Conservation (phyloP, 495 filamentous ascomycete genomes). For the Cryomyces minteri region DNA sequence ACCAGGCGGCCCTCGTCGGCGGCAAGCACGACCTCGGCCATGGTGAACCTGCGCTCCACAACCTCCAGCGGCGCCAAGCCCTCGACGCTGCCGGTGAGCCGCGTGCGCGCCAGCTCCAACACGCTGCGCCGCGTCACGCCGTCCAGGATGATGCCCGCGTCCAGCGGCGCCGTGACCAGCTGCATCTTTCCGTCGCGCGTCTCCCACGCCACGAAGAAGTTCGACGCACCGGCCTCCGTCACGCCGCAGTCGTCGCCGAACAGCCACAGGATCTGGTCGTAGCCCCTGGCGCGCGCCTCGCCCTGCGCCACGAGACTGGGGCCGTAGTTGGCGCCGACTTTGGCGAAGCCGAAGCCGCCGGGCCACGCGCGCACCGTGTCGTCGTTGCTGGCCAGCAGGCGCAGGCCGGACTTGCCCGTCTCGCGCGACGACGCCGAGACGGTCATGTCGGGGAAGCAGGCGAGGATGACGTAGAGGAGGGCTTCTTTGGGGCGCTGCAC, state of each 20-base stretch:
- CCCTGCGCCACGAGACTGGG: conserved; percentile 57
- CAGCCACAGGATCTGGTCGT: conserved; percentile 83
- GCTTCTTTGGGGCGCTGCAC: conserved; percentile 70
- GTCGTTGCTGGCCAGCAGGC: conserved; percentile 56
- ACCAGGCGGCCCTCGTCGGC: conserved; percentile 55
- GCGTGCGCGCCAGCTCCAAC: conserved; percentile 48
- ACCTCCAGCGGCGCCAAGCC: conserved; percentile 44
- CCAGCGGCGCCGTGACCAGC: conserved; percentile 68
- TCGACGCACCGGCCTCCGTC: conserved; percentile 81
- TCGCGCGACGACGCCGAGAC: conserved; percentile 11
- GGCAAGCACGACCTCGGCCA: conserved; percentile 59
- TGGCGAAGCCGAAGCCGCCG: conserved; percentile 77
- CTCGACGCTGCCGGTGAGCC: conserved; percentile 26
- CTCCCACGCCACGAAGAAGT: conserved; percentile 79
- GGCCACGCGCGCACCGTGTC: conserved; percentile 82
- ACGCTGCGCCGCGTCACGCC: conserved; percentile 69
- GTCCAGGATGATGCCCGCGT: conserved; percentile 64
- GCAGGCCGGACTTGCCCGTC: conserved; percentile 24
- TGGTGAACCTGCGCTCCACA: conserved; percentile 63
- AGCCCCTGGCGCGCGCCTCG: conserved; percentile 52
- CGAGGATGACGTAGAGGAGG: conserved; percentile 63
- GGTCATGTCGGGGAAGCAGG: conserved; percentile 41
- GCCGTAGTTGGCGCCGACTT: conserved; percentile 86
- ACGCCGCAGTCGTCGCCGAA: conserved; percentile 56
- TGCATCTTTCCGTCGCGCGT: conserved; percentile 45